These are phyloP conservation scores for Effrenium voratum DNA, from an alignment of 73 alveolate species.

Conservation along the genomic window DNA sequence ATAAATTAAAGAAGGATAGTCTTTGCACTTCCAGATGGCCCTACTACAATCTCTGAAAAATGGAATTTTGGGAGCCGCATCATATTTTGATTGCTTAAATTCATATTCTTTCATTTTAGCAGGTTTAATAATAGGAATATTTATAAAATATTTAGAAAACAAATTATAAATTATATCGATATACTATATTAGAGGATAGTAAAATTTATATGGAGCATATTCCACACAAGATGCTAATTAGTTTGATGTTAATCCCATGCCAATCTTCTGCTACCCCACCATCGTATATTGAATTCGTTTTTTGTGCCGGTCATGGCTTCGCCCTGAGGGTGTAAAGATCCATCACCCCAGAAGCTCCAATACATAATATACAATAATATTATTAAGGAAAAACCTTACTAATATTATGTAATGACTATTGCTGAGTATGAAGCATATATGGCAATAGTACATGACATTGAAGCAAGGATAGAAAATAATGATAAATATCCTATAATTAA, in stretches of 20 bases:
- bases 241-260: neutral
- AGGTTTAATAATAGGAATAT: neutral
- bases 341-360: neutral
- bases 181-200: neutral
- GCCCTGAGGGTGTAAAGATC: neutral
- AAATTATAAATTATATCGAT: neutral
- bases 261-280: no score
- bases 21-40: neutral
- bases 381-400: neutral
- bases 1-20: neutral
- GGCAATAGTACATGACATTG: neutral
- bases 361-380: neutral
- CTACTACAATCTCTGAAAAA: neutral
- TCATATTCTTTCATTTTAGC: neutral
- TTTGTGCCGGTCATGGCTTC: neutral
- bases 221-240: conserved; percentile 43
- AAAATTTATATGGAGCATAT: neutral
- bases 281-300: neutral
- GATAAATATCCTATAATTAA: neutral
- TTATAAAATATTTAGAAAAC: neutral
- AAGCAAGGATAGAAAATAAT: neutral
- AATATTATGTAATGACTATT: neutral
- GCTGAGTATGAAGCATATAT: neutral
- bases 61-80: neutral
- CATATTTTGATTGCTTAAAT: neutral